Base-by-base conservation (phyloP, 352 stramenopile genomes). In the Globisporangium alternatum region DNA sequence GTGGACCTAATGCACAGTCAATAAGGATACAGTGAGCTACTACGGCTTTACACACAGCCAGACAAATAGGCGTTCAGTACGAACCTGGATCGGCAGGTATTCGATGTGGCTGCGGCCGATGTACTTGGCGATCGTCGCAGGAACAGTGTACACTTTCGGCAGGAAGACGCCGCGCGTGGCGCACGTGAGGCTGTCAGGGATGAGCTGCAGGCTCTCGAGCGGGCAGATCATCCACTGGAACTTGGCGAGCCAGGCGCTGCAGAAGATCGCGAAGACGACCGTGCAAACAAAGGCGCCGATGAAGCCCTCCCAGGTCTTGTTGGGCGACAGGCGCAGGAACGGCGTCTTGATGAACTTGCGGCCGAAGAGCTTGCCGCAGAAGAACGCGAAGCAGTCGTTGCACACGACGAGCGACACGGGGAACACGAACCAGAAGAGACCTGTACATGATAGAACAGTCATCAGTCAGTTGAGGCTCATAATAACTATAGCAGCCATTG, bases 261-360 rank as follows among this genome's bases (percentile, higher is more conserved):
- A 83, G 57, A 98, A 98, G 74, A 97, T 97, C 19, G 80, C 95
- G 44, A 97, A 95, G 37, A 98, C 76, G 45, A 99, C 78, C 22
- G 97, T 99, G 71, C 94, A 98, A 25, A 99, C 64, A 41, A 96
- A 95, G 9, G 95, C 97, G 39, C 97, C 97, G 31, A 99, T 96
- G 65, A 99, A 99, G 3, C 97, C 97, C 70, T 99, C 98, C 97
- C 97, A 99, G 6, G 97, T 99, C 78, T 99, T 99, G 74, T 99
- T 99, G 19, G 98, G 98, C 37, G 91, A 98, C 55, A 99, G 86
- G 10, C 83, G 80, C 62, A 95, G 61, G 67, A 95, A 95, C 48
- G 81, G 79, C 53, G 88, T 78, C 69, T 97, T 96, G 69, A 99
- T 97, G 65, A 99, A 93, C 67, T 91, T 93, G 49, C 85, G 86